phyloP scores from a whole-genome alignment of 1,284 basidiomycete genomes.

The Microbotryum saponariae region DNA sequence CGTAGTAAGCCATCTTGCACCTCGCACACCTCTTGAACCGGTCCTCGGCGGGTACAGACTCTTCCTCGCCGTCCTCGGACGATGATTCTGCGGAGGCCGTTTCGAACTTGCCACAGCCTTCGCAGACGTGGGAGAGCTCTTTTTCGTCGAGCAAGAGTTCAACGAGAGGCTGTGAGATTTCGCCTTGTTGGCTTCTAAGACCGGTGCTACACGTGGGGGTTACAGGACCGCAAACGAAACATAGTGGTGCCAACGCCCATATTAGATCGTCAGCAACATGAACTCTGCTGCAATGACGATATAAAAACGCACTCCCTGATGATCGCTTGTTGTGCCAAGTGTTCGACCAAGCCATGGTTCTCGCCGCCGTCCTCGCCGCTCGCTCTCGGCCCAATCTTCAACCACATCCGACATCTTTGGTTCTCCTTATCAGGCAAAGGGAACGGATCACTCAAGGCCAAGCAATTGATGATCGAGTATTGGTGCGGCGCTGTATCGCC shows the following conservation, averaged over 20 bases:
- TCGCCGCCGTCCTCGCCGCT: constrained; percentile 1
- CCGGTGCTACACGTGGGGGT: background rate
- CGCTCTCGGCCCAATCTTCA: constrained; percentile 5
- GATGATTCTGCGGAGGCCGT: background rate
- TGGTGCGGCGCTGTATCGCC: background rate
- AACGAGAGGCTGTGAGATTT: background rate
- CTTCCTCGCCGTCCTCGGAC: background rate
- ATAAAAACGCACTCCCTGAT: background rate
- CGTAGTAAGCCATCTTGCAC: constrained; percentile 1
- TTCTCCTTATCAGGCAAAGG: background rate
- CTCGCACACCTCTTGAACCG: constrained; percentile 6
- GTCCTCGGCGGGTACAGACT: background rate
- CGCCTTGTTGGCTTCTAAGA: background rate
- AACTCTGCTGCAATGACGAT: background rate
- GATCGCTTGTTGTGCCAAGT: background rate
- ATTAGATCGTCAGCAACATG: background rate
- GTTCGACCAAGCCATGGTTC: constrained; percentile 4
- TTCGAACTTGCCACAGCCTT: constrained; percentile 2
- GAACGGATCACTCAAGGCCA: constrained; percentile 1
- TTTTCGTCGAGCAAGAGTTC: background rate
- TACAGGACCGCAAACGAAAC: too few relatives aligned
- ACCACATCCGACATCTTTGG: background rate
- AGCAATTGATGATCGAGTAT: constrained; percentile 1
- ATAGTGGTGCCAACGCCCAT: too few relatives aligned
- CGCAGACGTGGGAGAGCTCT: background rate